phyloP scores from a whole-genome alignment of 208 protist genomes.

The Endotrypanum monterogeii region DNA sequence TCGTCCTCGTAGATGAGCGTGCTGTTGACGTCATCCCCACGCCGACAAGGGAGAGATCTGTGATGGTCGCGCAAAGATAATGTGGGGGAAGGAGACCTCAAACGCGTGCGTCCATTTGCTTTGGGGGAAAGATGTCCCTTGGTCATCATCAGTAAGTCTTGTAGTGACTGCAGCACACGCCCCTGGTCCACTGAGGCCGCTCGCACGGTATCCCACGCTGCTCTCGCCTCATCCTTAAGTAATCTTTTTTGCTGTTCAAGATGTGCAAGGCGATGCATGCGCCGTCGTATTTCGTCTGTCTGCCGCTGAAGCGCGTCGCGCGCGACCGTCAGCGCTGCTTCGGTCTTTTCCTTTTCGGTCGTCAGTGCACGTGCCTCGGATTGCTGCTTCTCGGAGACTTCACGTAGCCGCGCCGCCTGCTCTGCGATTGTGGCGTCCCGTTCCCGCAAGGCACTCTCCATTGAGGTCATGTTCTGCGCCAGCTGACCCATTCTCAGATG shows the following conservation, averaged over 20 bases:
- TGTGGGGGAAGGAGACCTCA: background rate
- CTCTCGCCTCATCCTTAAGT: conserved; percentile 12
- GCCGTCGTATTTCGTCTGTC: conserved; percentile 57
- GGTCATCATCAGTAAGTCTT: conserved; percentile 5
- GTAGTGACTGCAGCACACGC: conserved; percentile 8
- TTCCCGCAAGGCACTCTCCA: conserved; percentile 26
- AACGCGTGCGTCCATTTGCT: background rate
- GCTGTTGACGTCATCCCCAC: background rate
- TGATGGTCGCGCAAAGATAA: background rate
- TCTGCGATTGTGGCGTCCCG: conserved; percentile 27
- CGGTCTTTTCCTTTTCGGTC: conserved; percentile 28
- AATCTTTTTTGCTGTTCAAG: conserved; percentile 50
- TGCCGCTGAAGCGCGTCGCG: conserved; percentile 49
- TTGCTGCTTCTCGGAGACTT: conserved; percentile 3
- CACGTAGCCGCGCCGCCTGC: conserved; percentile 28
- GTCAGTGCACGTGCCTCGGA: conserved; percentile 15
- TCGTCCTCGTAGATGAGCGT: conserved; percentile 27
- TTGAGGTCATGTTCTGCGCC: conserved; percentile 31
- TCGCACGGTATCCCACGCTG: conserved; percentile 12
- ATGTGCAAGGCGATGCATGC: conserved; percentile 45
- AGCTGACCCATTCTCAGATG: conserved; percentile 30
- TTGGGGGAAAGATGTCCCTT: background rate
- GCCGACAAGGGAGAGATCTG: background rate
- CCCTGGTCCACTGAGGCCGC: conserved; percentile 21
- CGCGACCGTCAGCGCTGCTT: conserved; percentile 12